Evolutionary conservation across 495 filamentous ascomycete genomes (phyloP).

Genomic region (Umbilicaria muhlenbergii): DNA sequence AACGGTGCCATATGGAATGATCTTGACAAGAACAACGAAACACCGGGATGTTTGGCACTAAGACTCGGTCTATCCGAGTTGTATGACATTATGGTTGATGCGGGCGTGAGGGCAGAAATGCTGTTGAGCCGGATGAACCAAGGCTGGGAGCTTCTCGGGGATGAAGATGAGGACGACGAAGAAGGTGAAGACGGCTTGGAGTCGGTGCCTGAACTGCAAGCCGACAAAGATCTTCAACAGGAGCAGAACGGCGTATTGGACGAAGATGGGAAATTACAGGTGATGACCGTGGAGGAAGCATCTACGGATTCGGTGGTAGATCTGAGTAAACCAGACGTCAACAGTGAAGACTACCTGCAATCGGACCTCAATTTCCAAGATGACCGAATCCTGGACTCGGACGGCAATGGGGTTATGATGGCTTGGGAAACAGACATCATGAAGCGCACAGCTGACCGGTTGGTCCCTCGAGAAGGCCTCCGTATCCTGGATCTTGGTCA

Average conservation of each 20-base stretch:
- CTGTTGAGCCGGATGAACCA: conserved; percentile 60
- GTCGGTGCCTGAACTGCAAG: background rate
- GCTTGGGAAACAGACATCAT: conserved; percentile 89
- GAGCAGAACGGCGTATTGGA: conserved; percentile 5
- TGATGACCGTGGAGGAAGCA: conserved; percentile 6
- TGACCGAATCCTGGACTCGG: conserved; percentile 62
- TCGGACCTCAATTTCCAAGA: conserved; percentile 58
- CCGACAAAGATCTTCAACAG: background rate
- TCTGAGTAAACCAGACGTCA: conserved; percentile 22
- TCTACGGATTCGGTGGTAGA: conserved; percentile 17
- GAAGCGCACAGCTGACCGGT: conserved; percentile 51
- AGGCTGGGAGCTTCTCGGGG: conserved; percentile 57
- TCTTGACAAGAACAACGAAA: conserved; percentile 70
- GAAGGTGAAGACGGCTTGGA: conserved; percentile 12
- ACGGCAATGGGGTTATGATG: conserved; percentile 93
- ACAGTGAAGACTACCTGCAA: conserved; percentile 59
- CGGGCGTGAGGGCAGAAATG: conserved; percentile 82
- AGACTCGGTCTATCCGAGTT: conserved; percentile 54
- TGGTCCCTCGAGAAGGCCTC: conserved; percentile 42
- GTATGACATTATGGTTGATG: conserved; percentile 78
- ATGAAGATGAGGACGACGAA: conserved; percentile 37
- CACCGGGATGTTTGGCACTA: conserved; percentile 74
- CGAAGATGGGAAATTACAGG: conserved; percentile 11
- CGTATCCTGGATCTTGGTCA: conserved; percentile 84
- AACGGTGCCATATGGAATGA: conserved; percentile 97